These are phyloP conservation scores for Trypanosoma scelopori DNA, from an alignment of 208 protist species.

Conservation along the genomic window DNA sequence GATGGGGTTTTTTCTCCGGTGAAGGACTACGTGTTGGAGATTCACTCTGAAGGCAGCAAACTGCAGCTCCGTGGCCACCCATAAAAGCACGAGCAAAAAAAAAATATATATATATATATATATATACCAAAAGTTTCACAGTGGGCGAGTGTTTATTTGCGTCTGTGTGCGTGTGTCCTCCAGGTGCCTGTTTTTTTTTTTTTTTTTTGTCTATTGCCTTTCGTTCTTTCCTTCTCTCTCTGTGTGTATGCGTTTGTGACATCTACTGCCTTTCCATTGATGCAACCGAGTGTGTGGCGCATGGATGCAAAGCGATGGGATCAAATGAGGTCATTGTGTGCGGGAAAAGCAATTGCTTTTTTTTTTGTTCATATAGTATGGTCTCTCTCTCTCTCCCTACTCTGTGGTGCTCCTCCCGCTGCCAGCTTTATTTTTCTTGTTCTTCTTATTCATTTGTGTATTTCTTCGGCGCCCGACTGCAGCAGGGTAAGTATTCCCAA, in stretches of 20 bases:
- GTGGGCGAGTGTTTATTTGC: too few relatives aligned
- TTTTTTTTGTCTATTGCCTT: background rate
- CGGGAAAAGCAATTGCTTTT: too few relatives aligned
- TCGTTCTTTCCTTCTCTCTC: background rate
- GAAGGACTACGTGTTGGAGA: constrained; percentile 27
- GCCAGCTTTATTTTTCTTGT: background rate
- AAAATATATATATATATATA: too few relatives aligned
- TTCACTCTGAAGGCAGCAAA: constrained; percentile 2
- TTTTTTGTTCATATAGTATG: too few relatives aligned
- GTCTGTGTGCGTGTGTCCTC: too few relatives aligned
- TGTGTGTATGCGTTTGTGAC: constrained; percentile 7
- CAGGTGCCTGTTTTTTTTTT: background rate
- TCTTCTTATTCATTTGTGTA: constrained; percentile 1
- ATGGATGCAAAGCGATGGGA: too few relatives aligned
- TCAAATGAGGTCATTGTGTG: too few relatives aligned
- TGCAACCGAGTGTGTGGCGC: too few relatives aligned
- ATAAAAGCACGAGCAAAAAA: background rate
- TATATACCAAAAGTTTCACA: too few relatives aligned
- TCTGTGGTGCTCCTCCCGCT: background rate
- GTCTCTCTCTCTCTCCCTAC: background rate
- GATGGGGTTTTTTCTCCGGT: constrained; percentile 24
- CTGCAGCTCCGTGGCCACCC: constrained; percentile 8
- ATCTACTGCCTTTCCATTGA: background rate
- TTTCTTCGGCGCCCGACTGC: constrained; percentile 9
- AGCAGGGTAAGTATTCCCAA: background rate